Conservation (phyloP, 106 monocot genomes). For the Iris macrosiphon region DNA sequence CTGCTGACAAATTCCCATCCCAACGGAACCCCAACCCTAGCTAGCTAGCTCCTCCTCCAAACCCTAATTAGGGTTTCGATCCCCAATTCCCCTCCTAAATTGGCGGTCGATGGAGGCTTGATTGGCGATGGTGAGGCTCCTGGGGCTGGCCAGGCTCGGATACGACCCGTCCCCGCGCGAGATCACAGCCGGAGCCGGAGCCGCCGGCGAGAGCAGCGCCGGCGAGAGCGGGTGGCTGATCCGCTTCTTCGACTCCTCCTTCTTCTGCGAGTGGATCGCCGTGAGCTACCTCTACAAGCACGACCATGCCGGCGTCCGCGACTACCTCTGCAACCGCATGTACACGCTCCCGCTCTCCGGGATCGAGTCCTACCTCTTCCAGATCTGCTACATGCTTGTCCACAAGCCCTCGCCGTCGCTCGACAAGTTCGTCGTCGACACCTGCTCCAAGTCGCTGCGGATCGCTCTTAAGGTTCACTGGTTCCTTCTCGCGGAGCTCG, state of each 20-base stretch:
- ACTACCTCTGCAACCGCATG: slow-evolving; percentile 98
- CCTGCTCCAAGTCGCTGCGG: slow-evolving; percentile 81
- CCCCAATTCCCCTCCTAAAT: neutral
- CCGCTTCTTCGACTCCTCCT: slow-evolving; percentile 95
- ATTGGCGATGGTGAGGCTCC: slow-evolving; percentile 75
- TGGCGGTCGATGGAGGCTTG: neutral
- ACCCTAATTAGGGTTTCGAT: slow-evolving; percentile 24
- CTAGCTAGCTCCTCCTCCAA: neutral
- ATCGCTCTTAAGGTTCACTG: slow-evolving; percentile 97
- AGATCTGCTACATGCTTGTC: slow-evolving; percentile 99
- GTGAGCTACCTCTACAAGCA: slow-evolving; percentile 99
- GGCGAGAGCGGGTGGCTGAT: slow-evolving; percentile 96
- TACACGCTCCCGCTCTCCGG: slow-evolving; percentile 85
- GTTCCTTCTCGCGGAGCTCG: slow-evolving; percentile 93
- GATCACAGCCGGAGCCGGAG: slow-evolving; percentile 42
- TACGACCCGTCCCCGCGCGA: slow-evolving; percentile 66
- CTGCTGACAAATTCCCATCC: no score
- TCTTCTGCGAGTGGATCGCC: slow-evolving; percentile 99
- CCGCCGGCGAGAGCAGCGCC: slow-evolving; percentile 21
- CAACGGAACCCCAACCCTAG: no score
- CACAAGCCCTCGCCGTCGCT: slow-evolving; percentile 95
- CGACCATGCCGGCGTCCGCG: slow-evolving; percentile 87
- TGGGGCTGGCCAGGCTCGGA: slow-evolving; percentile 56
- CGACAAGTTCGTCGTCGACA: slow-evolving; percentile 94
- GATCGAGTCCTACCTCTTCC: slow-evolving; percentile 85